Conservation (phyloP, 2,329 filamentous ascomycete species). For the Sporothrix curviconia region DNA sequence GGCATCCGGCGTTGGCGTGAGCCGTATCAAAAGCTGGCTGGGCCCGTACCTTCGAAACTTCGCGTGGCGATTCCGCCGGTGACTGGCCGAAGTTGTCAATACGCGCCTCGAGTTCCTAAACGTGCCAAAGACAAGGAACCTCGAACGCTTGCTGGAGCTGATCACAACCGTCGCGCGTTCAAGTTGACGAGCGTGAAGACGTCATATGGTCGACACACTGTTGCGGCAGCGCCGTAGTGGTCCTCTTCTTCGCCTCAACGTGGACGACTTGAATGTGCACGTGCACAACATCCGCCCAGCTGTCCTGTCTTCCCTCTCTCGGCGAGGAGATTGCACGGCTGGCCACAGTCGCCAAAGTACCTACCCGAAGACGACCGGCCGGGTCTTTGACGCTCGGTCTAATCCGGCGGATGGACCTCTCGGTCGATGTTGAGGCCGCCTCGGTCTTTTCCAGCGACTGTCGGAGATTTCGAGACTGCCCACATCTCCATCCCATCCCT, state of each 20-base stretch:
- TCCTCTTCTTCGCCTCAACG: conserved; percentile 64
- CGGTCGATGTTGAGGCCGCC: conserved; percentile 56
- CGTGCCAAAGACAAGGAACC: conserved; percentile 68
- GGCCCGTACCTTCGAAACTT: conserved; percentile 56
- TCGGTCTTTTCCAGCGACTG: conserved; percentile 58
- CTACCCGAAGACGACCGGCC: conserved; percentile 92
- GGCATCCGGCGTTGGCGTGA: conserved; percentile 67
- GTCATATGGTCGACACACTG: conserved; percentile 94
- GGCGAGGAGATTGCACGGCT: conserved; percentile 74
- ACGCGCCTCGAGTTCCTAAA: conserved; percentile 67
- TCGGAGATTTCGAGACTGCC: conserved; percentile 61
- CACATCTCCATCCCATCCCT: conserved; percentile 82
- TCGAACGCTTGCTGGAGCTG: conserved; percentile 74
- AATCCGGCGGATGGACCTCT: conserved; percentile 56
- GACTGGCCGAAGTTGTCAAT: conserved; percentile 54
- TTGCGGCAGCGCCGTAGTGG: conserved; percentile 82
- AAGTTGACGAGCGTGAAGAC: conserved; percentile 77
- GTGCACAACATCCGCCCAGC: conserved; percentile 57
- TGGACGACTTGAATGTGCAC: conserved; percentile 58
- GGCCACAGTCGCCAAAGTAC: conserved; percentile 85
- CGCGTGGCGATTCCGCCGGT: conserved; percentile 53
- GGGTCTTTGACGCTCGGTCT: conserved; percentile 71
- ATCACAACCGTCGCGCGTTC: conserved; percentile 88
- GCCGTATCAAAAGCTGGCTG: conserved; percentile 67
- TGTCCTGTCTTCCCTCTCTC: conserved; percentile 63